Base-by-base conservation (phyloP, 2,329 filamentous ascomycete genomes). In the Colletotrichum eremochloae region DNA sequence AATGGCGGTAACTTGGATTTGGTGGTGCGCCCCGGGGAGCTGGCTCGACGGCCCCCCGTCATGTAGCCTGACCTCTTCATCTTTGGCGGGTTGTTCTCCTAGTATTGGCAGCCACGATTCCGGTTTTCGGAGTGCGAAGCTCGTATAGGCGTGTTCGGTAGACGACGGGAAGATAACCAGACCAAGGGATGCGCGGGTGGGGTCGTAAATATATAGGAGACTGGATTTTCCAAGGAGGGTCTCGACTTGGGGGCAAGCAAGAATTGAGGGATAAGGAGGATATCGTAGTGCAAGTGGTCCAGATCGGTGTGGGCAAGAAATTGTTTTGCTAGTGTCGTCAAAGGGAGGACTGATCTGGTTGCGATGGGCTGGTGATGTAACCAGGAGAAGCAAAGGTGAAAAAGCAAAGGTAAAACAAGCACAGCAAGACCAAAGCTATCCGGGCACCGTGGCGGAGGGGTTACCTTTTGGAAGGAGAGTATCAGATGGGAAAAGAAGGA, bases 1-100 rank as follows among this genome's bases (percentile, higher is more conserved):
- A 84, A 84, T 7, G 82, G 78, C 38, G 79, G 71, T 48, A 44
- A 31, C 56, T 52, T 53, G 18, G 64, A 44, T 33, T 57, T 72
- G 46, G 44, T 72, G 67, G 31, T 55, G 15, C 36, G 53, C 62
- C 61, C 61, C 29, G 58, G 63, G 61, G 68, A 71, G 61, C 53
- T 42, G 38, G 31, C 67, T 52, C 67, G 61, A 38, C 38, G 67
- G 70, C 70, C 61, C 50, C 67, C 56, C 56, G 73, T 75, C 73
- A 69, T 69, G 60, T 74, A 74, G 29, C 61, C 72, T 50, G 67
- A 56, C 55, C 71, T 71, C 65, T 71, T 74, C 73, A 75, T 75
- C 33, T 58, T 74, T 38, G 52, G 42, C 15, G 53, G 20, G 20
- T n/a, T 24, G 20, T 44, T 20, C 44, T 63, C 29, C 33, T 33